A percentile compares a stretch with the other conserved stretches of the same genome.
phyloP scores from a whole-genome alignment of 2,329 filamentous ascomycete species.

The Phyllosticta capitalensis region DNA sequence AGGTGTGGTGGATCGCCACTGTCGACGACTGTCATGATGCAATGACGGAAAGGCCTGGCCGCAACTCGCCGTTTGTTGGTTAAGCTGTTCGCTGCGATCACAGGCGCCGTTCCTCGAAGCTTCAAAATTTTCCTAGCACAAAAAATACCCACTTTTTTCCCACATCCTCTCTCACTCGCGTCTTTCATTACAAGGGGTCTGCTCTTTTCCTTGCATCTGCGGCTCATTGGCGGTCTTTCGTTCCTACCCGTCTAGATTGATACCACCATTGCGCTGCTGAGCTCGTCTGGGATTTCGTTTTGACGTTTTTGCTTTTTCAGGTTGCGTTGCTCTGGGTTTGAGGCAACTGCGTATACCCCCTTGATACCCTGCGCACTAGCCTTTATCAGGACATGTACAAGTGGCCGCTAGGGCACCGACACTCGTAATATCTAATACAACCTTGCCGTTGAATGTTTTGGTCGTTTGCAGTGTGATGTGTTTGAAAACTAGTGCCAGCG shows the following conservation, averaged over 20 bases:
- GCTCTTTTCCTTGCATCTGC: slow-evolving; percentile 25
- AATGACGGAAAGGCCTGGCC: slow-evolving; percentile 36
- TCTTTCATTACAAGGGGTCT: slow-evolving; percentile 22
- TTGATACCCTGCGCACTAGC: slow-evolving; percentile 12
- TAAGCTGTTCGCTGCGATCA: slow-evolving; percentile 18
- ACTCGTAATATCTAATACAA: slow-evolving; percentile 13
- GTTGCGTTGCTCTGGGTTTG: slow-evolving; percentile 25
- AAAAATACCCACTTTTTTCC: slow-evolving; percentile 20
- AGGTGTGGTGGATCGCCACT: slow-evolving; percentile 31
- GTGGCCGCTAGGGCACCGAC: slow-evolving; percentile 12
- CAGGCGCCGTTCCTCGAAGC: slow-evolving; percentile 14
- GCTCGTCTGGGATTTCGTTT: slow-evolving; percentile 13
- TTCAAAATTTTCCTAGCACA: slow-evolving; percentile 23
- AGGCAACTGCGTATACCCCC: slow-evolving; percentile 12
- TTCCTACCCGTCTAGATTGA: slow-evolving; percentile 11
- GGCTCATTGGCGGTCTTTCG: slow-evolving; percentile 20
- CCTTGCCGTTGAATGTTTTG: background rate
- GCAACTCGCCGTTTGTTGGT: slow-evolving; percentile 30
- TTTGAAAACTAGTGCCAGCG: background rate
- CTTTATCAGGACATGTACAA: slow-evolving; percentile 12
- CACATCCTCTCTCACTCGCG: slow-evolving; percentile 21
- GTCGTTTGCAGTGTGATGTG: background rate
- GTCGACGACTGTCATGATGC: slow-evolving; percentile 32
- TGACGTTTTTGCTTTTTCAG: slow-evolving; percentile 18
- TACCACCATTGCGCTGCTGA: slow-evolving; percentile 14